phyloP scores from a whole-genome alignment of 495 filamentous ascomycete species.

The Trichocladium uniseriatum region DNA sequence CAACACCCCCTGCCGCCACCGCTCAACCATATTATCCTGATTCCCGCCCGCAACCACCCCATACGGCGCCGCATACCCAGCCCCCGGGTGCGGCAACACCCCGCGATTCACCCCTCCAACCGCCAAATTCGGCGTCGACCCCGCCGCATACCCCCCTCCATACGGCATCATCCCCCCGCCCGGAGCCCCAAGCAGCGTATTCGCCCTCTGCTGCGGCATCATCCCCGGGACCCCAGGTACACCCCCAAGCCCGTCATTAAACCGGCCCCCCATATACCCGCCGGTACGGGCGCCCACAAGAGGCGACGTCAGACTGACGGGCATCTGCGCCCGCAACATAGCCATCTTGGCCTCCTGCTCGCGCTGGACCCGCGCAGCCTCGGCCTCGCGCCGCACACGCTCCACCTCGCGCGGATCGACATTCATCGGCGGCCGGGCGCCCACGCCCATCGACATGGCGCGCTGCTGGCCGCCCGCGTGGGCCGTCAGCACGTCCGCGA shows the following conservation, averaged over 20 bases:
- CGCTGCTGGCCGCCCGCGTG: conserved; percentile 33
- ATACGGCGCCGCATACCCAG: background rate
- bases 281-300: conserved; percentile 22
- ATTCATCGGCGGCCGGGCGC: background rate
- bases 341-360: conserved; percentile 35
- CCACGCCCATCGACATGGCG: no score
- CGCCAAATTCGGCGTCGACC: conserved; percentile 6
- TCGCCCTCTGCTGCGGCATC: conserved; percentile 7
- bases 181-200: background rate
- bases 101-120: background rate
- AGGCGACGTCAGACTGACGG: conserved; percentile 23
- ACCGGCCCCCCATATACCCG: conserved; percentile 43
- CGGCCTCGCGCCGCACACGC: conserved; percentile 28
- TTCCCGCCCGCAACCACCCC: background rate
- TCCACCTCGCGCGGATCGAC: conserved; percentile 29
- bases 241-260: conserved; percentile 40
- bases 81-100: background rate
- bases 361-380: conserved; percentile 22
- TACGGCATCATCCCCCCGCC: background rate
- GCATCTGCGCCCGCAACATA: conserved; percentile 34
- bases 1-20: conserved; percentile 79
- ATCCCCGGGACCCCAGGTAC: background rate
- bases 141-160: background rate
- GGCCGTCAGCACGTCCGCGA: conserved; percentile 54
- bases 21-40: conserved; percentile 55